Evolutionary conservation across 768 basidiomycete species (phyloP), one percentile per base, ranked within the genome.

Genomic region (Austroboletus festivus): DNA sequence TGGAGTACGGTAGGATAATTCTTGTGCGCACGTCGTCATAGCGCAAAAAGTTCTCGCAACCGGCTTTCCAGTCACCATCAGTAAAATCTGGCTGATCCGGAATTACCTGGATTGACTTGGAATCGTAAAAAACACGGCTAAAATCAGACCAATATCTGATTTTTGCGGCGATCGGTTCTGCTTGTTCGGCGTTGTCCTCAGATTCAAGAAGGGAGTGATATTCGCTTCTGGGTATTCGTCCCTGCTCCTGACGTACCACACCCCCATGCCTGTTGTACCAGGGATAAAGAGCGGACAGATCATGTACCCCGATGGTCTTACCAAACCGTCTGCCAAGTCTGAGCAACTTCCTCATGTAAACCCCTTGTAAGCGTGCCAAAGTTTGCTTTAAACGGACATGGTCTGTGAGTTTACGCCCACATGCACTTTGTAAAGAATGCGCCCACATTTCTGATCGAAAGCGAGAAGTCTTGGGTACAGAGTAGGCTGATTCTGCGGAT

Each of bases 401-500:
- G 30, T 51, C 44, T 12, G 28, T 28, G 28, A 57, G 54, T 33
- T 38, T 37, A 47, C 22, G 33, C 21, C 10, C 18, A 12, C 19
- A 35, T 38, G 48, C 30, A 30, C 51, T 45, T 38, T 35, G 26
- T 21, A 45, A 42, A 33, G 39, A 42, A 12, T 30, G 38, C 40
- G 26, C 51, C 49, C 50, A 84, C 86, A 74, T 73, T 84, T 87
- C 38, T 73, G 68, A 65, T 89, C 88, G 58, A 90, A 81, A 18
- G 79, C 63, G 23, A 90, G 72, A 13, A 85, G 65, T 42, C 88
- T 73, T 24, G 88, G 88, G 57, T 75, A 83, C 74, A 43, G 71
- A 66, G 64, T 75, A 30, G 61, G 70, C 58, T 63, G 76, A 62
- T 58, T 60, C 55, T 57, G 35, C 41, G 20, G 44, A 57, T 40